Evolutionary conservation across 2,329 filamentous ascomycete species (phyloP).

Genomic region (Pyrenochaeta sp.): DNA sequence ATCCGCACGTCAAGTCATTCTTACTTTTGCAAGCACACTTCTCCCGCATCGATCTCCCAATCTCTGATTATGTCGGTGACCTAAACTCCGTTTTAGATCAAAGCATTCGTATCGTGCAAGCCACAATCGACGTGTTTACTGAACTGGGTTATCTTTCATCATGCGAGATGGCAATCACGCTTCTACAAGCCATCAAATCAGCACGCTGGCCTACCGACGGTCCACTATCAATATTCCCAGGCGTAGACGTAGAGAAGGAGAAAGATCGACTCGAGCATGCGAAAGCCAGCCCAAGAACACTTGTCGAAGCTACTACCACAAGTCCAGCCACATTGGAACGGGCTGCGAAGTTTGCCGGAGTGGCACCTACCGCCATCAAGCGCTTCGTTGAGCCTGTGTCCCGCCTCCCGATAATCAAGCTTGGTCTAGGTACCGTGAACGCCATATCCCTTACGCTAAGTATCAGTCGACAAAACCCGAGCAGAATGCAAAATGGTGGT

Average conservation of each 20-base stretch:
- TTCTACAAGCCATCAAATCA: conserved; percentile 92
- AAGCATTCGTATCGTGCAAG: conserved; percentile 95
- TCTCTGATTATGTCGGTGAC: conserved; percentile 96
- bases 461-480: conserved; percentile 72
- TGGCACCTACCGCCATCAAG: too few relatives aligned
- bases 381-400: conserved; percentile 52
- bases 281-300: conserved; percentile 36
- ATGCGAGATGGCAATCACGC: conserved; percentile 79
- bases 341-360: too few relatives aligned
- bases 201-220: conserved; percentile 89
- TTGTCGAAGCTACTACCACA: too few relatives aligned
- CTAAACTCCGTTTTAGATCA: conserved; percentile 90
- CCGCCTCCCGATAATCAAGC: conserved; percentile 40
- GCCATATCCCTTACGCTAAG: conserved; percentile 69
- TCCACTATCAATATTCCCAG: conserved; percentile 80
- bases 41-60: conserved; percentile 89
- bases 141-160: conserved; percentile 85
- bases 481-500: conserved; percentile 53
- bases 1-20: conserved; percentile 97
- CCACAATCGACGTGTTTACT: conserved; percentile 89
- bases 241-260: conserved; percentile 62
- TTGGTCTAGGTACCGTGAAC: conserved; percentile 69
- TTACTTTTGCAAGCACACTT: conserved; percentile 94
- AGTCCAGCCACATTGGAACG: too few relatives aligned
- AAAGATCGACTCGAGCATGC: conserved; percentile 53